A percentile compares a stretch with the other conserved stretches of the same genome.
Conservation (phyloP, 257 asterid genomes). For the Solanum clarkiae region DNA sequence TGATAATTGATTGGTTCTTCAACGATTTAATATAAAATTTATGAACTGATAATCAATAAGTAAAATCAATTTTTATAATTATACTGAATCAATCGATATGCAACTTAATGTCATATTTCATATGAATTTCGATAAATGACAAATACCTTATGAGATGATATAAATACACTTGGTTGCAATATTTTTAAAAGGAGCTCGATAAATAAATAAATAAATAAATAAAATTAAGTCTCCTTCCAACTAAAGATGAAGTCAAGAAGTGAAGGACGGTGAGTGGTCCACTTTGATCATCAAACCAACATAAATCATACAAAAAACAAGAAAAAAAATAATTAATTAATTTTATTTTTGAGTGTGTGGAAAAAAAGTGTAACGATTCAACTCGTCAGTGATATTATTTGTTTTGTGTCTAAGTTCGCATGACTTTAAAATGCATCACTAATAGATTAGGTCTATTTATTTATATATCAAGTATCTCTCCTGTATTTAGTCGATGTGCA, state of each 20-base stretch:
- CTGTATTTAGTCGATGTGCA: no score
- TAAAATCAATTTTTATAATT: no score
- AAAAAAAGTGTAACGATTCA: neutral
- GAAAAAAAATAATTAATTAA: neutral
- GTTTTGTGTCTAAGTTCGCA: no score
- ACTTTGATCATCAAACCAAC: neutral
- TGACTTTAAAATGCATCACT: accelerated
- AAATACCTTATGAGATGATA: neutral
- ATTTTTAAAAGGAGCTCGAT: neutral
- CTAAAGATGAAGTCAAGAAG: neutral
- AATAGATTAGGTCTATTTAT: no score
- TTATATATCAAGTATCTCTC: no score
- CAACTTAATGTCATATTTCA: neutral
- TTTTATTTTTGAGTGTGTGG: neutral
- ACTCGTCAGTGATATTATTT: accelerated
- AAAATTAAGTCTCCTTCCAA: neutral
- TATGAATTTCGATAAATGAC: neutral
- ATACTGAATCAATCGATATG: accelerated
- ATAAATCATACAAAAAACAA: neutral
- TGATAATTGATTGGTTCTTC: no score
- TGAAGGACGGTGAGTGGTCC: neutral
- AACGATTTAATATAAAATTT: no score
- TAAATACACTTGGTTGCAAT: neutral
- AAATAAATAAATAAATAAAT: neutral
- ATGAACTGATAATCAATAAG: no score